Base-by-base conservation (phyloP, 257 asterid genomes). In the Gynochthodes officinalis region DNA sequence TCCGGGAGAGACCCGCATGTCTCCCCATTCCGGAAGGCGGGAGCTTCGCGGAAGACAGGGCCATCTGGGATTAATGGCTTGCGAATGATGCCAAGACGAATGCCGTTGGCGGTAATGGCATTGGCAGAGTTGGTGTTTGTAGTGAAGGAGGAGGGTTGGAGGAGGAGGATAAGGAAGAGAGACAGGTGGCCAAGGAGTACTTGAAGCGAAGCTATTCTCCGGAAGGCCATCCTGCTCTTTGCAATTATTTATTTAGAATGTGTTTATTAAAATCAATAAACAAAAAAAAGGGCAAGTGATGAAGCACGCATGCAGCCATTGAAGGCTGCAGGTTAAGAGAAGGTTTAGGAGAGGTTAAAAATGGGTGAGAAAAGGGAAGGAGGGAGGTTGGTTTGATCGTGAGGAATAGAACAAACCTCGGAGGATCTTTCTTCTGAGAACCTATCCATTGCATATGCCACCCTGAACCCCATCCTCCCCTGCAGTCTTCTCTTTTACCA, bases 161-260 rank as follows among this genome's bases (percentile, higher is more conserved):
- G 53, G 46, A 48, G 82, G 71, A 69, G 80, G 82, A 72, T 74
- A 76, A 79, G 70, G 81, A 84, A 69, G 75, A 89, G 87, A 71
- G 84, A 73, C 85, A 88, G 95, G 89, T 85, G 86, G 90, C 89
- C 86, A 60, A 71, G 75, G 77, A 77, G 73, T 77, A 77, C 64
- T 32, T 76, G 80, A 72, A 78, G 60, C 64, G 82, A 63, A 64
- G 81, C 62, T 59, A n/a, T 48, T 69, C 79, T 76, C 84, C 86
- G 69, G 79, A 79, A 73, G 86, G 94, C 92, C 96, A 90, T 86
- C 95, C 92, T 85, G 92, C 84, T 78, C 87, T 81, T 39, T 63
- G 71, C 81, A 67, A 75, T 75, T 78, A 68, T 16, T 64, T 64
- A 35, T 63, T 63, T 63, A 63, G 13, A 13, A 59, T 25, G 15